Evolutionary conservation across 129 eudicot species (phyloP).

Genomic region (Ambrosia trifida): DNA sequence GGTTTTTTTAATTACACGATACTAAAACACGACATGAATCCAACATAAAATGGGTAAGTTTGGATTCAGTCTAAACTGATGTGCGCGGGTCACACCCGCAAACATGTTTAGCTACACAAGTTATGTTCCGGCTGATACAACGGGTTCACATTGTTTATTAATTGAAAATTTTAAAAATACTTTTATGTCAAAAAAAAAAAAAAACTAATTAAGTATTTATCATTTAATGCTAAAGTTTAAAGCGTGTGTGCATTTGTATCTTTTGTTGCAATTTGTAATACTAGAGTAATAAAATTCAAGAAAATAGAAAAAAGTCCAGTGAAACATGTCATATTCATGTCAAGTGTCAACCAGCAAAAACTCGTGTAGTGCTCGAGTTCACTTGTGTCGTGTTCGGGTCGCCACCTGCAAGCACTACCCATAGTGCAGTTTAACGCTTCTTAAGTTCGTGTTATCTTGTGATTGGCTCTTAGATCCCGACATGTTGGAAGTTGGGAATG

Average conservation of each 20-base stretch:
- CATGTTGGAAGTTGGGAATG: conserved; percentile 96
- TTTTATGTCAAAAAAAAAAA: too few species aligned
- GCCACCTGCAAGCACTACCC: neutral
- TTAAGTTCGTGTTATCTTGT: neutral
- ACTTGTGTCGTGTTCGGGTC: neutral
- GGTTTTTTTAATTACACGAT: neutral
- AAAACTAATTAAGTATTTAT: too few species aligned
- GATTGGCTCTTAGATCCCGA: conserved; percentile 69
- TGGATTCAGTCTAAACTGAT: neutral
- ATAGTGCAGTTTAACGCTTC: neutral
- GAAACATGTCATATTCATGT: neutral
- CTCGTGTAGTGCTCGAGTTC: neutral
- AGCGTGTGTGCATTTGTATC: neutral
- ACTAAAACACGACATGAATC: neutral
- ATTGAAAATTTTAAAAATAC: too few species aligned
- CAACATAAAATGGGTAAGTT: neutral
- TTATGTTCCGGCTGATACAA: neutral
- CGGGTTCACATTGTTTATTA: too few species aligned
- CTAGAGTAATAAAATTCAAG: neutral
- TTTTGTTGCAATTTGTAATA: neutral
- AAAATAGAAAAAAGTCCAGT: neutral
- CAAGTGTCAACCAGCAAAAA: neutral
- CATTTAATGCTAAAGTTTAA: too few species aligned
- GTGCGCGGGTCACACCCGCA: neutral
- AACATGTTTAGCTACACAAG: neutral